A percentile compares a stretch with the other conserved stretches of the same genome.
phyloP scores from a whole-genome alignment of 139 green algal genomes.

The Chlamydomonas sphaeroides region DNA sequence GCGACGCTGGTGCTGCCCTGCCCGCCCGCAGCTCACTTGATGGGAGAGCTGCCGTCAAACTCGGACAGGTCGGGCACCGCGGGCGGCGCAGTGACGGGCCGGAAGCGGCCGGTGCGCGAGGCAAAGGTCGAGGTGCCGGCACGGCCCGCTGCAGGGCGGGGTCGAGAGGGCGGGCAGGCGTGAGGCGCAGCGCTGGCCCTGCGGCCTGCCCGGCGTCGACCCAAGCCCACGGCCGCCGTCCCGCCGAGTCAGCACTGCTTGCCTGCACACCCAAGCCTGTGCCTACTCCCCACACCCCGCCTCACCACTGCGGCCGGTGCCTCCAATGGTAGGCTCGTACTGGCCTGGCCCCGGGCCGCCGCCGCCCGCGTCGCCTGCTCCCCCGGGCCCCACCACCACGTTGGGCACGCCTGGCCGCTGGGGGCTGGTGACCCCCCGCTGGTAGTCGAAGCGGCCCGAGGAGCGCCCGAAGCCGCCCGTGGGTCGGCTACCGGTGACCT shows the following conservation, averaged over 20 bases:
- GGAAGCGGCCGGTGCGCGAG: slow-evolving; percentile 13
- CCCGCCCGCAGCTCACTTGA: not conserved
- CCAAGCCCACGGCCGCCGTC: no score
- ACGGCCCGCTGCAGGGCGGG: not conserved
- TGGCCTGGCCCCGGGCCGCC: not conserved
- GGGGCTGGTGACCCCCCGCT: not conserved
- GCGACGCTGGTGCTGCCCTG: not conserved
- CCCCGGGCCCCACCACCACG: slow-evolving; percentile 6
- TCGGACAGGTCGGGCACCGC: slow-evolving; percentile 27
- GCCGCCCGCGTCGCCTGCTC: not conserved
- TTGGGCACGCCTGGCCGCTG: not conserved
- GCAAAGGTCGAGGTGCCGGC: slow-evolving; percentile 16
- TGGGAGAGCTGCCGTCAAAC: not conserved
- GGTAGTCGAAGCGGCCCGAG: slow-evolving; percentile 9
- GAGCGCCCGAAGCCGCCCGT: slow-evolving; percentile 18
- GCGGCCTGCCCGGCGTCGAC: no score
- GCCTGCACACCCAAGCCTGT: no score
- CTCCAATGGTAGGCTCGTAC: not conserved
- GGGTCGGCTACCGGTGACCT: not conserved
- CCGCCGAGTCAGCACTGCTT: no score
- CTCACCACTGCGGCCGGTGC: not conserved
- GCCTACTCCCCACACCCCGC: no score
- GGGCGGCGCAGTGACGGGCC: slow-evolving; percentile 21
- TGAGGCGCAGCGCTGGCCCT: no score
- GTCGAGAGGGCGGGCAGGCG: no score